phyloP scores from a whole-genome alignment of 208 protist genomes.

The Blechomonas ayalai region DNA sequence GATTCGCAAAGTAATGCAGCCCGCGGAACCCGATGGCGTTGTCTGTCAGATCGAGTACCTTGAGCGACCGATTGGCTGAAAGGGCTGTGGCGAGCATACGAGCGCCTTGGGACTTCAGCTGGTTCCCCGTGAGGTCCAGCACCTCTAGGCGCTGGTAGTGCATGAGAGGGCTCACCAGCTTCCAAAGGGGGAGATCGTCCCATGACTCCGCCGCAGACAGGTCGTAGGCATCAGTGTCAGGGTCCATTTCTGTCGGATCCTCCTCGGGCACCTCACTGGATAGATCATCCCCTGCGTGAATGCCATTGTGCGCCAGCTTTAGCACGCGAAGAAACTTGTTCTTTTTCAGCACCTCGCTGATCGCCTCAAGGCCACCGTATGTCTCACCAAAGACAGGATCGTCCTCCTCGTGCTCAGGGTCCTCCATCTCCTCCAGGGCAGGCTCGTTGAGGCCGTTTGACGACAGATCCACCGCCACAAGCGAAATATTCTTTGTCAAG shows the following conservation, averaged over 20 bases:
- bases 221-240: slow-evolving; percentile 27
- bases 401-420: slow-evolving; percentile 61
- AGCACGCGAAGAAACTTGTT: slow-evolving; percentile 86
- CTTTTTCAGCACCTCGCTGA: slow-evolving; percentile 84
- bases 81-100: slow-evolving; percentile 77
- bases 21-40: slow-evolving; percentile 68
- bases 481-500: slow-evolving; percentile 75
- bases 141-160: slow-evolving; percentile 61
- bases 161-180: slow-evolving; percentile 57
- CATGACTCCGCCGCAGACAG: slow-evolving; percentile 27
- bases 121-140: slow-evolving; percentile 76
- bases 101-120: slow-evolving; percentile 45
- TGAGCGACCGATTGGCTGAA: slow-evolving; percentile 52
- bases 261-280: slow-evolving; percentile 26
- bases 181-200: slow-evolving; percentile 71
- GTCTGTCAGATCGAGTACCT: slow-evolving; percentile 70
- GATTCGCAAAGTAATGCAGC: slow-evolving; percentile 56
- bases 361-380: slow-evolving; percentile 64
- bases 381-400: slow-evolving; percentile 80
- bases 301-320: slow-evolving; percentile 60
- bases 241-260: slow-evolving; percentile 24
- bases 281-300: slow-evolving; percentile 76
- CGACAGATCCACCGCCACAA: slow-evolving; percentile 63
- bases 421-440: slow-evolving; percentile 52
- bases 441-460: slow-evolving; percentile 41